Conservation (phyloP, 441 rosid genomes). For the Erysimum cheiri region DNA sequence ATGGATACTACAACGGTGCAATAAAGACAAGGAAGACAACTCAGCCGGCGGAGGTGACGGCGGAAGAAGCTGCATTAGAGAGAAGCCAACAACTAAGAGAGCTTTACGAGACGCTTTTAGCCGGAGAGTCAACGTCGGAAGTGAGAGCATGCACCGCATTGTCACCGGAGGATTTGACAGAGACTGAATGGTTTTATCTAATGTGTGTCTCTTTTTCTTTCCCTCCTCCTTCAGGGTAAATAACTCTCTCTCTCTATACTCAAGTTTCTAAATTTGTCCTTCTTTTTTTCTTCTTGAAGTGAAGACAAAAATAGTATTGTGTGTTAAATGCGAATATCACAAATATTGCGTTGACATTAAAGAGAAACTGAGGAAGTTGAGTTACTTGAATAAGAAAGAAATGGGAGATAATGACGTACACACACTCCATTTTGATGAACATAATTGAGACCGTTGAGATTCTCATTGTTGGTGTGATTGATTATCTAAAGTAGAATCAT, state of each 20-base stretch:
- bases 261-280: slow-evolving; percentile 14
- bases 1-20: slow-evolving; percentile 95
- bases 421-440: slow-evolving; percentile 27
- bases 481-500: slow-evolving; percentile 38
- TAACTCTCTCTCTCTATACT: slow-evolving; percentile 29
- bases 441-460: slow-evolving; percentile 33
- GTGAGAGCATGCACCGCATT: slow-evolving; percentile 83
- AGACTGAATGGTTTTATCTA: slow-evolving; percentile 96
- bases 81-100: slow-evolving; percentile 96
- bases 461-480: slow-evolving; percentile 25
- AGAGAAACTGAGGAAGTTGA: slow-evolving; percentile 37
- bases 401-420: slow-evolving; percentile 28
- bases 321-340: slow-evolving; percentile 33
- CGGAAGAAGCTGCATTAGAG: slow-evolving; percentile 87
- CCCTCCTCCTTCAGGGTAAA: slow-evolving; percentile 80
- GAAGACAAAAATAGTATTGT: slow-evolving; percentile 39
- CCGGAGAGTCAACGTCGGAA: slow-evolving; percentile 63
- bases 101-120: slow-evolving; percentile 80
- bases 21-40: slow-evolving; percentile 96
- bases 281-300: not conserved
- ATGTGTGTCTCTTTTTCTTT: slow-evolving; percentile 97
- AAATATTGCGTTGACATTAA: slow-evolving; percentile 30
- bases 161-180: slow-evolving; percentile 96
- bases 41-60: slow-evolving; percentile 86
- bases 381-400: slow-evolving; percentile 41